phyloP scores from a whole-genome alignment of 176 grass and related monocot genomes.

The Dactylis glomerata region DNA sequence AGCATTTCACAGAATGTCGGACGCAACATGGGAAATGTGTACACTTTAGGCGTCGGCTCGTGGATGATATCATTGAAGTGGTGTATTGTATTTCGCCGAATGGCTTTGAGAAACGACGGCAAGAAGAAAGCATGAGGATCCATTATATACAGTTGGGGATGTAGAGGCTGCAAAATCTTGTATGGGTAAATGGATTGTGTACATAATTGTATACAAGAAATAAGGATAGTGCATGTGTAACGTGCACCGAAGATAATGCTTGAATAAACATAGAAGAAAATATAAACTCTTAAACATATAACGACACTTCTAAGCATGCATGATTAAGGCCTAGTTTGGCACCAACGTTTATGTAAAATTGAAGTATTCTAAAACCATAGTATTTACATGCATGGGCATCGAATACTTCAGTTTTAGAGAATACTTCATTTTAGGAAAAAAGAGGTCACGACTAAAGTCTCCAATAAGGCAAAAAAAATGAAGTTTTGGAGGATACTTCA shows the following conservation, averaged over 20 bases:
- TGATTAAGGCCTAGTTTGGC: too few species aligned
- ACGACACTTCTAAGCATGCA: background rate
- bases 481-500: too few species aligned
- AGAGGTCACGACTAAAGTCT: too few species aligned
- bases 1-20: slow-evolving; percentile 58
- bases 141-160: slow-evolving; percentile 44
- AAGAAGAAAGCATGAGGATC: slow-evolving; percentile 52
- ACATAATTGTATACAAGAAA: background rate
- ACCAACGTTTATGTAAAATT: too few species aligned
- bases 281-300: background rate
- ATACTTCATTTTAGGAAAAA: too few species aligned
- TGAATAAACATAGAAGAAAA: background rate
- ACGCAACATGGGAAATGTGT: slow-evolving; percentile 59
- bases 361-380: too few species aligned
- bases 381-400: too few species aligned
- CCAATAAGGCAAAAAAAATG: too few species aligned
- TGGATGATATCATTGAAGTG: slow-evolving; percentile 50
- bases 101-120: slow-evolving; percentile 55
- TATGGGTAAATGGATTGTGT: background rate
- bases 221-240: background rate
- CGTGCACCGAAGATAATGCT: background rate
- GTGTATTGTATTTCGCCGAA: slow-evolving; percentile 41
- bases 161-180: slow-evolving; percentile 42
- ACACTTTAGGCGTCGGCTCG: slow-evolving; percentile 42
- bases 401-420: too few species aligned